phyloP scores from a whole-genome alignment of 345 rosid genomes.

The Aegle marmelos region DNA sequence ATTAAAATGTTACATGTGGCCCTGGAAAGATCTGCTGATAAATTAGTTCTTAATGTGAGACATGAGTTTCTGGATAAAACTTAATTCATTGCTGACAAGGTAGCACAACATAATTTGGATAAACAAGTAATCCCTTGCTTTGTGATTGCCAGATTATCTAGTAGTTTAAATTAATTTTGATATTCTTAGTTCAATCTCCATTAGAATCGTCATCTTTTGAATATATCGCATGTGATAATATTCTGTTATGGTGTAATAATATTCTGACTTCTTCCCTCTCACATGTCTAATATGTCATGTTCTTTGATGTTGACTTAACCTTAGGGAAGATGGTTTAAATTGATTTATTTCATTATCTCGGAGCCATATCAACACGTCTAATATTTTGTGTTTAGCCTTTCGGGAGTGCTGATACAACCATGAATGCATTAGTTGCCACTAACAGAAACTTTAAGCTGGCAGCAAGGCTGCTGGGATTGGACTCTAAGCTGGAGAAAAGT shows the following conservation, averaged over 20 bases:
- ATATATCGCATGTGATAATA: not conserved
- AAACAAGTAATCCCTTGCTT: not conserved
- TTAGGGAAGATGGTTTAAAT: conserved; percentile 10
- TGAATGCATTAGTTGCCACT: conserved; percentile 97
- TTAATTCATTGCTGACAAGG: not conserved
- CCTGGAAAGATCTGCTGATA: not conserved
- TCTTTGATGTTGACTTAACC: not conserved
- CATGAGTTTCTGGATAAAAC: not conserved
- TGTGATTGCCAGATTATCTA: not conserved
- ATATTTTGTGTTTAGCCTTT: conserved; percentile 1
- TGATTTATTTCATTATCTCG: conserved; percentile 8
- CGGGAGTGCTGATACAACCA: conserved; percentile 30
- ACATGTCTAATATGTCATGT: not conserved
- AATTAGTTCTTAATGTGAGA: not conserved
- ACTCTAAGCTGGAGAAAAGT: conserved; percentile 94
- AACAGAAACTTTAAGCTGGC: conserved; percentile 95
- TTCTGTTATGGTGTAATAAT: not conserved
- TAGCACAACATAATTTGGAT: not conserved
- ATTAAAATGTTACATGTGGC: not conserved
- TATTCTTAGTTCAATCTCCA: not conserved
- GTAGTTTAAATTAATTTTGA: not conserved
- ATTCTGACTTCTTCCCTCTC: not conserved
- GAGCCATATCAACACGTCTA: not conserved
- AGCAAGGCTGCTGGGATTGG: conserved; percentile 82
- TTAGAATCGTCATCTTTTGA: not conserved